Evolutionary conservation across 768 basidiomycete genomes (phyloP), one percentile per base, ranked within the genome.

Genomic region (Glaciozyma antarctica): DNA sequence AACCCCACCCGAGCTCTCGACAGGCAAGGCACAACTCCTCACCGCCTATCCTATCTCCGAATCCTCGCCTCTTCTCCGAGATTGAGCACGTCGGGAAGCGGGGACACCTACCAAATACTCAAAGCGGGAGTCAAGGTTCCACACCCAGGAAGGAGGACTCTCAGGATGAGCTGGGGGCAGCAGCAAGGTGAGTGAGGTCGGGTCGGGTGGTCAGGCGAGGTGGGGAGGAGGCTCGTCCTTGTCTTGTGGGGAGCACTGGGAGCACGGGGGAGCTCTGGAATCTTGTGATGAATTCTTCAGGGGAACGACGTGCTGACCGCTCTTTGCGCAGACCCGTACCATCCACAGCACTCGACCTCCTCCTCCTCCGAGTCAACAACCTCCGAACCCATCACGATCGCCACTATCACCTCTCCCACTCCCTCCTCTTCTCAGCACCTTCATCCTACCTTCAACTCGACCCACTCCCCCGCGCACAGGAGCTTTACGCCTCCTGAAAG

Each of bases 301-400:
- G 9, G 32, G 32, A 32, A 13, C 17, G 51, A 30, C 17, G 26
- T 28, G 15, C 26, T 30, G 6, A 24, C 49, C 49, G n/a, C 49
- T 22, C 5, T 24, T n/a, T 12, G 26, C 24, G 26, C 13, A 52
- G 51, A 52, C 51, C 26, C 24, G 5, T 32, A 32, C 32, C 26
- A 12, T n/a, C 51, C 51, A 26, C 16, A 5, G 24, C 34, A 24
- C 54, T 43, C 22, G 38, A 41, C 38, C 30, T 62, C 41, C 13
- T 38, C 44, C 13, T 24, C 19, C 13, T 56, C 53, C 4, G 61
- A 45, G 7, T 62, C 61, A 0, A 43, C 41, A 1, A 17, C 26
- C 7, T 34, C 43, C n/a, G 21, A 51, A 16, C 58, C 58, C 12
- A 52, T 58, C 57, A 21, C 62, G n/a, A 60, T 58, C 26, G 7